Percentiles rank a stretch among this genome's conserved stretches.
Conservation (phyloP, 2,329 filamentous ascomycete genomes). For the Claviceps cyperi region DNA sequence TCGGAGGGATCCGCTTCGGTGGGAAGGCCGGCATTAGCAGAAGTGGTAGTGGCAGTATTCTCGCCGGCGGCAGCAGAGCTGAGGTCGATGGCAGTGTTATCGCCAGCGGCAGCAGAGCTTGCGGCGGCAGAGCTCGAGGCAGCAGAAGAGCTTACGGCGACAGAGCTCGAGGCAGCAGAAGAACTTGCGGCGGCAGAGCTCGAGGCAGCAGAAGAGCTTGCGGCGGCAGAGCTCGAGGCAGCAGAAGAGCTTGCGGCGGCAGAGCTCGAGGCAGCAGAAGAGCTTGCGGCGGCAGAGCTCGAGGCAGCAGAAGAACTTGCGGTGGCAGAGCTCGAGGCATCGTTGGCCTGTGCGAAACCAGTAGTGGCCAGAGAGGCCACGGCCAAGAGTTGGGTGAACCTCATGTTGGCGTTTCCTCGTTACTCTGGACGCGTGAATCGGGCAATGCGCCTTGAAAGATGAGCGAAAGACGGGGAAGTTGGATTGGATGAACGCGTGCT, state of each 20-base stretch:
- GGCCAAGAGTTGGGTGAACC: constrained; percentile 18
- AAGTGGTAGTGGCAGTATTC: not conserved
- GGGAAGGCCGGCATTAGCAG: not conserved
- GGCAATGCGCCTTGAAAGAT: not conserved
- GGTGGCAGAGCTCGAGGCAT: not conserved
- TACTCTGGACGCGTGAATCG: not conserved
- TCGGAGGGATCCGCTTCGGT: not conserved
- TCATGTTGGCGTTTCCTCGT: constrained; percentile 18
- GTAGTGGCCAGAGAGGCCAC: constrained; percentile 2
- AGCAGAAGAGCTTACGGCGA: not conserved
- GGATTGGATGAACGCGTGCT: not conserved
- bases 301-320: not conserved
- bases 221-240: not conserved
- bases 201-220: not conserved
- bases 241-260: not conserved
- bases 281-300: not conserved
- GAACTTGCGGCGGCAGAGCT: not conserved
- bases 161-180: not conserved
- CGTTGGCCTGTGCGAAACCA: constrained; percentile 1
- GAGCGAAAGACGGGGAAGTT: constrained; percentile 10
- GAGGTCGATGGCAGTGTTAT: not conserved
- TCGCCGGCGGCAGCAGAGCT: not conserved
- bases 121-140: not conserved
- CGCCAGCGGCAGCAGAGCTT: not conserved
- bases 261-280: not conserved